Conservation (phyloP, 1,284 basidiomycete species). For the Heterobasidion occidentale region DNA sequence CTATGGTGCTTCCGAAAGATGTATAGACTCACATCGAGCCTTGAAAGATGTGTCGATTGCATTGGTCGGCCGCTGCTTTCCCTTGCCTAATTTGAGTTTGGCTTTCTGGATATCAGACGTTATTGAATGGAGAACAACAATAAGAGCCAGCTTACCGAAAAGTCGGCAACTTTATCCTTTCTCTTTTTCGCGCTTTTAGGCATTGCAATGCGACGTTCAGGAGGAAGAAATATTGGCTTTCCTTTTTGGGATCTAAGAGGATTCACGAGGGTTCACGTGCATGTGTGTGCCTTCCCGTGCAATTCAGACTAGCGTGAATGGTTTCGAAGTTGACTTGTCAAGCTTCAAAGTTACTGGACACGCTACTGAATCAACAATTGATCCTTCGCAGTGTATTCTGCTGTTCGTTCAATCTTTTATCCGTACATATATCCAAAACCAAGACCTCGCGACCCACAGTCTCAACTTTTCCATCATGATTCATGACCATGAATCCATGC, state of each 20-base stretch:
- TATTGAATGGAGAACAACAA: not conserved
- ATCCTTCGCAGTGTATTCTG: no score
- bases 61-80: constrained; percentile 79
- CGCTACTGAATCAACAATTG: not conserved
- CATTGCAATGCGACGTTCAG: constrained; percentile 35
- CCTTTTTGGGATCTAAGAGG: not conserved
- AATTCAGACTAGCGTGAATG: no score
- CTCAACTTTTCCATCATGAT: no score
- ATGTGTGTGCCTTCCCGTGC: no score
- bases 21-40: constrained; percentile 62
- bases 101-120: constrained; percentile 67
- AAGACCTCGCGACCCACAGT: no score
- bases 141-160: constrained; percentile 43
- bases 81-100: constrained; percentile 94
- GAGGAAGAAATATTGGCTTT: not conserved
- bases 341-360: not conserved
- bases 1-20: not conserved
- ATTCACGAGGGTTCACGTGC: no score
- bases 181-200: constrained; percentile 83
- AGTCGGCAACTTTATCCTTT: constrained; percentile 85
- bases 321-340: not conserved
- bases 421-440: no score
- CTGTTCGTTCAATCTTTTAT: no score
- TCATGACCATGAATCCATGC: no score
- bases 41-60: constrained; percentile 95